A percentile compares a stretch with the other conserved stretches of the same genome.
Evolutionary conservation across 768 basidiomycete genomes (phyloP).

Genomic region (Russula virescens): DNA sequence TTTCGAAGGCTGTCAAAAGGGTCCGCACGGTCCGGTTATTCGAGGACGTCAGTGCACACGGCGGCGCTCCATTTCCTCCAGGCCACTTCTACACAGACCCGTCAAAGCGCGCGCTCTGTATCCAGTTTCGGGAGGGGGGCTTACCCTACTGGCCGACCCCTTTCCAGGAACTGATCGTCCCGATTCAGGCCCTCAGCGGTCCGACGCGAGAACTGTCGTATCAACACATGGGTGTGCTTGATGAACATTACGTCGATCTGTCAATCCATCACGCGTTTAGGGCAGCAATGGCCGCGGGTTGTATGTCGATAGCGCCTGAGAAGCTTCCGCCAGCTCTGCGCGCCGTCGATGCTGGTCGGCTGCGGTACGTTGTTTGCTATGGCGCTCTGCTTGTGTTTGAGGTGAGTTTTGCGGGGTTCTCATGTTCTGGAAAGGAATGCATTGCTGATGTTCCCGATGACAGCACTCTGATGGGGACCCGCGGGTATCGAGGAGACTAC

Average conservation of each 20-base stretch:
- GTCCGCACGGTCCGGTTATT: constrained; percentile 3
- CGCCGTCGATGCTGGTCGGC: neutral
- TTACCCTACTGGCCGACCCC: neutral
- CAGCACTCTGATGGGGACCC: neutral
- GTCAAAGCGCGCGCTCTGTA: neutral
- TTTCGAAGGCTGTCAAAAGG: neutral
- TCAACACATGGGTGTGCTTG: neutral
- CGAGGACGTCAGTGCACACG: neutral
- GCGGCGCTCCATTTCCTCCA: neutral
- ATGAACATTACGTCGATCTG: neutral
- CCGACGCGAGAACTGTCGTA: neutral
- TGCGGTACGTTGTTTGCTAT: neutral
- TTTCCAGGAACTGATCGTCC: neutral
- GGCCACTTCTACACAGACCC: constrained; percentile 6
- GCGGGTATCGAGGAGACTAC: neutral
- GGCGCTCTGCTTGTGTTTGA: constrained; percentile 6
- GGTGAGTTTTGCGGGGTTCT: neutral
- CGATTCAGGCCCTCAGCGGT: neutral
- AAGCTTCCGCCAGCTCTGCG: constrained; percentile 4
- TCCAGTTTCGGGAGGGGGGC: neutral
- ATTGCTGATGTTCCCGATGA: neutral
- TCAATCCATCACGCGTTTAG: neutral
- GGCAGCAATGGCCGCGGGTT: neutral
- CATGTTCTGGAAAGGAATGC: no score
- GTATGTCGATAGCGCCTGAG: neutral